Conservation (phyloP, 192 early-diverging fungal genomes). For the Dissophora ornata region DNA sequence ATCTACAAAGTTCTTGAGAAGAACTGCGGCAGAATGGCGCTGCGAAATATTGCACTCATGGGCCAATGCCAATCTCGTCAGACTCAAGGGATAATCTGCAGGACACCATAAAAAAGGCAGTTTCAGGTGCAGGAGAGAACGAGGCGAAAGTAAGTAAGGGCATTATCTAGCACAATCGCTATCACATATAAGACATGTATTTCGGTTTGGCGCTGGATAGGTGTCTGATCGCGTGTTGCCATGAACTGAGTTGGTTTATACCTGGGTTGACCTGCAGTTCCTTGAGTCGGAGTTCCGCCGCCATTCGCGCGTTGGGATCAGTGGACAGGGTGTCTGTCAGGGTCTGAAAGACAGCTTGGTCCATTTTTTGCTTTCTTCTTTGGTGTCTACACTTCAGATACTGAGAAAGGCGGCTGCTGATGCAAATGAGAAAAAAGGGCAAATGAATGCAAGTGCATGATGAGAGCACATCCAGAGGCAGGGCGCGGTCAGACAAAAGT, state of each 20-base stretch:
- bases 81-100: conserved; percentile 76
- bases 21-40: conserved; percentile 74
- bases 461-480: no score
- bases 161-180: no score
- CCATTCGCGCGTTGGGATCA: conserved; percentile 66
- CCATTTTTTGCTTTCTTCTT: conserved; percentile 61
- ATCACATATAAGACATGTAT: no score
- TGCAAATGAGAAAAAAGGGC: no score
- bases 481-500: no score
- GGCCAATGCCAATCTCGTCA: conserved; percentile 69
- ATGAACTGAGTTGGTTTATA: no score
- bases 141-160: no score
- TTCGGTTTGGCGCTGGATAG: no score
- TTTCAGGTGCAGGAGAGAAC: not conserved
- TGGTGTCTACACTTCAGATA: not conserved
- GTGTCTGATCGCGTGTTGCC: no score
- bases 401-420: no score
- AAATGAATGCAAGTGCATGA: no score
- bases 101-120: no score
- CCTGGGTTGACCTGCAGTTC: conserved; percentile 70
- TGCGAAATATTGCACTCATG: conserved; percentile 67
- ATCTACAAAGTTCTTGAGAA: conserved; percentile 76
- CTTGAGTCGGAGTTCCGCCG: conserved; percentile 75
- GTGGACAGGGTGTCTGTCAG: conserved; percentile 73
- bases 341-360: conserved; percentile 74